A percentile compares a stretch with the other conserved stretches of the same genome.
These are phyloP conservation scores for Epichloe typhina DNA, from an alignment of 2,329 filamentous ascomycete genomes.

Conservation along the genomic window DNA sequence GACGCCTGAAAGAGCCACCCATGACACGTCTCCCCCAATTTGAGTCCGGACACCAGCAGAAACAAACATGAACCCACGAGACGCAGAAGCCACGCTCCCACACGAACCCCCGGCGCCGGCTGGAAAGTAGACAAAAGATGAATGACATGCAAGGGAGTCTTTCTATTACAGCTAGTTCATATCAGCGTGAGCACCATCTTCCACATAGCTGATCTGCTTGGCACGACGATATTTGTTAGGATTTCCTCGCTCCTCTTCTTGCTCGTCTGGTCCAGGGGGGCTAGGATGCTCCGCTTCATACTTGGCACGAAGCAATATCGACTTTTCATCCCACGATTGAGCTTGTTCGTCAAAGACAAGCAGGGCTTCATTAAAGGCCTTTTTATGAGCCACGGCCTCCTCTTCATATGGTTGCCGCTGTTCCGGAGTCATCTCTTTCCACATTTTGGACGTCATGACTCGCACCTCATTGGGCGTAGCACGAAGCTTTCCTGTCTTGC, in stretches of 20 bases:
- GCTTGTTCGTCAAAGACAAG: constrained; percentile 47
- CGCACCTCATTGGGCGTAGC: constrained; percentile 70
- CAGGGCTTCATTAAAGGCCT: constrained; percentile 44
- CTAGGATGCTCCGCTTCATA: constrained; percentile 41
- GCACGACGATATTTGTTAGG: constrained; percentile 22
- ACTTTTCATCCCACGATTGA: constrained; percentile 59
- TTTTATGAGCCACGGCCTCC: constrained; percentile 57
- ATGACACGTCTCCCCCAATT: background rate
- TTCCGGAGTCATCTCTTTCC: constrained; percentile 62
- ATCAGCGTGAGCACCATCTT: constrained; percentile 17
- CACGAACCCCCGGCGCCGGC: background rate
- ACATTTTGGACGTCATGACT: constrained; percentile 76
- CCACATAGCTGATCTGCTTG: constrained; percentile 26
- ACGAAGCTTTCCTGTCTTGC: constrained; percentile 48
- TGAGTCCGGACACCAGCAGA: background rate
- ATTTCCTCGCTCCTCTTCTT: constrained; percentile 8
- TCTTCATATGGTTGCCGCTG: constrained; percentile 68
- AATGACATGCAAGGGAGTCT: background rate
- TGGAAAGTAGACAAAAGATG: background rate
- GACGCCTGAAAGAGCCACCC: background rate
- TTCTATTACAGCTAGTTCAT: constrained; percentile 8
- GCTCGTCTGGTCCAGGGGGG: constrained; percentile 13
- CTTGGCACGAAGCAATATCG: constrained; percentile 35
- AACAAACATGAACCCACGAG: background rate
- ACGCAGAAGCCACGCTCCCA: background rate